Base-by-base conservation (phyloP, 768 basidiomycete species). In the Kwoniella europaea region DNA sequence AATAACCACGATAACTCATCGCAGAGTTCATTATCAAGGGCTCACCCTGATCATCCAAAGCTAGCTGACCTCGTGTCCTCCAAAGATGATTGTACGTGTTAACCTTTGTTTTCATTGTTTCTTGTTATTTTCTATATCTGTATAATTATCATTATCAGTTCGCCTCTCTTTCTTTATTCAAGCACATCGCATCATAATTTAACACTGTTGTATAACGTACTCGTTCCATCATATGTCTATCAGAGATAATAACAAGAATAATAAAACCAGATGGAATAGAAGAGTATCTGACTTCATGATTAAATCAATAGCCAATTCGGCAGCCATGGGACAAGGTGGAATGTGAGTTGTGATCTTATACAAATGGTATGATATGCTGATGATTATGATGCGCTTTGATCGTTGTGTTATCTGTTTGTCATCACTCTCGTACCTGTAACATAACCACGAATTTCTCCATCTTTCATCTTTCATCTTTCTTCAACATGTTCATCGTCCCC, bases 1-100 rank as follows among this genome's bases (percentile, higher is more conserved):
- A 52, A 55, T 41, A 53, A 52, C 20, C 10, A 24, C 43, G 16
- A 18, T 16, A 52, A 24, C 43, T 65, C 62, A 9, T 61, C 59
- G 42, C 65, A 56, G 52, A 67, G 65, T 27, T 68, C 73, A 22
- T 52, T 80, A 18, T 68, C 79, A 3, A 53, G 70, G 27, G 59
- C 65, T 24, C 79, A 80, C 63, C 76, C 79, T 3, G 76, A 80
- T 67, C 79, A 80, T 65, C 79, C 79, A 41, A 76, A 65, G 16
- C 60, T 80, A 27, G 60, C 78, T 15, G 78, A 77, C 71, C 69
- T 79, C 43, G 71, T 61, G 22, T 20, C 72, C 44, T 41, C 63
- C 52, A 68, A 68, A 24, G 16, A 65, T 41, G 62, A 71, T 44
- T 55, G 63, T 68, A 67, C 62, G 63, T 67, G 50, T 35, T 35